These are phyloP conservation scores for Gaeumannomyces sp. DNA, from an alignment of 2,329 filamentous ascomycete genomes.

Conservation along the genomic window DNA sequence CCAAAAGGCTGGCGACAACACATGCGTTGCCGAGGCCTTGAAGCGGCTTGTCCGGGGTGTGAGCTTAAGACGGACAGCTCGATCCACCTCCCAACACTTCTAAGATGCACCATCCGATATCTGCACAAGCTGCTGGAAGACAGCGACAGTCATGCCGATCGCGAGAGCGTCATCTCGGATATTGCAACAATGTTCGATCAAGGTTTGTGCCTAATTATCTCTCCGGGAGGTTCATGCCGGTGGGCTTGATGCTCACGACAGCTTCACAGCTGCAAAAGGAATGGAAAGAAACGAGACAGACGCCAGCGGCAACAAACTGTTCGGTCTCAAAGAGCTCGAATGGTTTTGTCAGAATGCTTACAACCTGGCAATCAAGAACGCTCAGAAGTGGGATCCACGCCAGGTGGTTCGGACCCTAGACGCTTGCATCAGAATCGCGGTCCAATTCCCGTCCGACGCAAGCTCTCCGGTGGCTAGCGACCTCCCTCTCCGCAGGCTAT, in stretches of 20 bases:
- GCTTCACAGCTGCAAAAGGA: conserved; percentile 31
- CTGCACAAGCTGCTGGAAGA: conserved; percentile 36
- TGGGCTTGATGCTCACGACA: not conserved
- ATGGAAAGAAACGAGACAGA: conserved; percentile 32
- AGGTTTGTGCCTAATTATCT: conserved; percentile 26
- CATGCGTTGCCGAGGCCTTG: conserved; percentile 53
- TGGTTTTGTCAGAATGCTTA: conserved; percentile 84
- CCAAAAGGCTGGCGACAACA: conserved; percentile 55
- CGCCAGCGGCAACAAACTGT: conserved; percentile 39
- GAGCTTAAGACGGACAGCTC: conserved; percentile 39
- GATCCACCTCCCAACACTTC: conserved; percentile 55
- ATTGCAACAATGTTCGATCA: conserved; percentile 45
- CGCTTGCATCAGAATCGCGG: conserved; percentile 46
- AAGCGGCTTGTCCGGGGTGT: conserved; percentile 52
- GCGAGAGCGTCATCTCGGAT: conserved; percentile 32
- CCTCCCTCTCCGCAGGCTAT: conserved; percentile 52
- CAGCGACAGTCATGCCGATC: conserved; percentile 16
- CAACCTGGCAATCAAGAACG: conserved; percentile 63
- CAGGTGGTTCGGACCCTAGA: conserved; percentile 51
- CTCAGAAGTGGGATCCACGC: conserved; percentile 45
- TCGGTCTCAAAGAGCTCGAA: conserved; percentile 61
- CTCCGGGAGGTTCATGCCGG: not conserved
- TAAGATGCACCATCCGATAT: conserved; percentile 54
- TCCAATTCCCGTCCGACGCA: conserved; percentile 43
- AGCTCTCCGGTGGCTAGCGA: conserved; percentile 36